A percentile compares a stretch with the other conserved stretches of the same genome.
phyloP scores from a whole-genome alignment of 129 eudicot species.

The Ambrosia artemisiifolia region DNA sequence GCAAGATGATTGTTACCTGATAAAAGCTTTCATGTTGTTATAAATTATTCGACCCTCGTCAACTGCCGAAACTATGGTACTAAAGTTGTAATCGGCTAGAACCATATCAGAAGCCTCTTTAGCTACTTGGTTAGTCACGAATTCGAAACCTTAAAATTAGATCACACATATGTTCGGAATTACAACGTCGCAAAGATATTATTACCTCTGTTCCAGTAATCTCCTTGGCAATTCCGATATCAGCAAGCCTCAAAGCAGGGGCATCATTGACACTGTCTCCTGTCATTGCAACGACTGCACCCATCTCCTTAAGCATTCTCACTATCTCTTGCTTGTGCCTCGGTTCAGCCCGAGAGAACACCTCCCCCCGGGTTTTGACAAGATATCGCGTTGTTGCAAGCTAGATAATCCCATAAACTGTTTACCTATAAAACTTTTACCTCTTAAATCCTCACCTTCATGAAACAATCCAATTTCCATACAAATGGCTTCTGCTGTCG shows the following conservation, averaged over 20 bases:
- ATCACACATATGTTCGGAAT: background rate
- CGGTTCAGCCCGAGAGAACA: slow-evolving; percentile 89
- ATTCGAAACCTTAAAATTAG: too few relatives aligned
- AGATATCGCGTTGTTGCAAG: slow-evolving; percentile 42
- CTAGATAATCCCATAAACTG: slow-evolving; percentile 61
- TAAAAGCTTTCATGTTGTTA: slow-evolving; percentile 89
- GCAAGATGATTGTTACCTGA: slow-evolving; percentile 41
- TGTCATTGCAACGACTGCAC: slow-evolving; percentile 87
- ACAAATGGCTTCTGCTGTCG: slow-evolving; percentile 84
- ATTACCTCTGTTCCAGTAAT: slow-evolving; percentile 88
- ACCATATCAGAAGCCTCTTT: slow-evolving; percentile 97
- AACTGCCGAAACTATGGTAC: slow-evolving; percentile 78
- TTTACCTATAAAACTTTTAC: slow-evolving; percentile 70
- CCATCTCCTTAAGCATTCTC: slow-evolving; percentile 73
- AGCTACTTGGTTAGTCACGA: slow-evolving; percentile 54
- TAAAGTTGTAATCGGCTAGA: slow-evolving; percentile 86
- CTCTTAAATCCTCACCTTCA: slow-evolving; percentile 47
- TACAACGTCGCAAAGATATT: background rate
- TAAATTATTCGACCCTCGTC: slow-evolving; percentile 85
- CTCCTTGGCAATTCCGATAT: slow-evolving; percentile 85
- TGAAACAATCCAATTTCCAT: slow-evolving; percentile 54
- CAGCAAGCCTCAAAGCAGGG: slow-evolving; percentile 92
- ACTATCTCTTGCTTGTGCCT: slow-evolving; percentile 91
- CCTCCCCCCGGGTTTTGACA: slow-evolving; percentile 65
- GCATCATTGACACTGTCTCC: slow-evolving; percentile 98